Percentiles rank a stretch among this genome's conserved stretches.
Evolutionary conservation across 2,329 filamentous ascomycete genomes (phyloP).

Genomic region (Cercospora citrullina): DNA sequence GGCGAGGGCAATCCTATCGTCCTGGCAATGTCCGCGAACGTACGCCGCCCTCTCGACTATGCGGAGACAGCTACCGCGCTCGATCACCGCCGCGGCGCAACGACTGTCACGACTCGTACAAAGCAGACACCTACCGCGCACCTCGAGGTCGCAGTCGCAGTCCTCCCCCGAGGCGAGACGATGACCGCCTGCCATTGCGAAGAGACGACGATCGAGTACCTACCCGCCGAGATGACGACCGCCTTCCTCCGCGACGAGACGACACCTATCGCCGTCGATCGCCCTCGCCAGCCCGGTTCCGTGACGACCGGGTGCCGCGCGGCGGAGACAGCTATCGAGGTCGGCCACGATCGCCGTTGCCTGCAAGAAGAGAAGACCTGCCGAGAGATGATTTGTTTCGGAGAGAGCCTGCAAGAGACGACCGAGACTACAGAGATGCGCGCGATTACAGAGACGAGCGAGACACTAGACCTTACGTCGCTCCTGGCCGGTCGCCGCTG

Average conservation of each 20-base stretch:
- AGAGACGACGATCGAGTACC: constrained; percentile 23
- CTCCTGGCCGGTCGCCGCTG: constrained; percentile 41
- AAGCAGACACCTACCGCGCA: constrained; percentile 36
- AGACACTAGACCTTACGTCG: constrained; percentile 28
- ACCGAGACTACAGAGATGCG: constrained; percentile 31
- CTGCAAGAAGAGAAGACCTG: constrained; percentile 37
- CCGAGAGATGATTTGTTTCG: constrained; percentile 41
- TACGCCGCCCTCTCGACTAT: constrained; percentile 31
- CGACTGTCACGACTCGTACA: constrained; percentile 34
- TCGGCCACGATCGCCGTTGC: constrained; percentile 36
- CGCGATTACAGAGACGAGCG: constrained; percentile 38
- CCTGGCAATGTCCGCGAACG: constrained; percentile 38
- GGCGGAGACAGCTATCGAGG: constrained; percentile 40
- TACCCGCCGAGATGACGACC: constrained; percentile 18
- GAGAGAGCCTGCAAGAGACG: constrained; percentile 37
- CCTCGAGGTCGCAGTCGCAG: constrained; percentile 26
- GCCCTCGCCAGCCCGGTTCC: constrained; percentile 34
- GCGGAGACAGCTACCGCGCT: constrained; percentile 43
- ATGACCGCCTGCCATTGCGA: constrained; percentile 26
- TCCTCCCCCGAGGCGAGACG: constrained; percentile 18
- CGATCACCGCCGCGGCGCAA: constrained; percentile 52
- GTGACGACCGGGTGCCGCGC: constrained; percentile 31
- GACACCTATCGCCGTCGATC: constrained; percentile 36
- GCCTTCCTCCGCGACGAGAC: constrained; percentile 35
- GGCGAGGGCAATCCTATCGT: constrained; percentile 43